Evolutionary conservation across 768 basidiomycete species (phyloP).

Genomic region (Suillus luteus): DNA sequence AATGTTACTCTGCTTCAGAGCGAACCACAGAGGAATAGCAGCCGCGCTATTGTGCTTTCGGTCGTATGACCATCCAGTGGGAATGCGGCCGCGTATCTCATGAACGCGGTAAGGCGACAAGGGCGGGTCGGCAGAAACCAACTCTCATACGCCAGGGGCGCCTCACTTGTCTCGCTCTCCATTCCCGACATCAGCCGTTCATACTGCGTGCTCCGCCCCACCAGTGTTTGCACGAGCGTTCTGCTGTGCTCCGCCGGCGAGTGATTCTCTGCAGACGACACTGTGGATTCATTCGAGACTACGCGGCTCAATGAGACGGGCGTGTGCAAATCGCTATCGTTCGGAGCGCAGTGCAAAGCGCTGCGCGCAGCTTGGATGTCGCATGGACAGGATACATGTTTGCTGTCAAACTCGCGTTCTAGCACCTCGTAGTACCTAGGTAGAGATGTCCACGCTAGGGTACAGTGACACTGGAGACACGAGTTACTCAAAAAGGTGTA

Average conservation of each 20-base stretch:
- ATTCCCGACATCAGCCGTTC: constrained; percentile 89
- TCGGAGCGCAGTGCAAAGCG: too few species aligned
- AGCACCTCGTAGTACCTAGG: constrained; percentile 65
- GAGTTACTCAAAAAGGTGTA: neutral
- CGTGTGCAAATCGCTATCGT: constrained; percentile 2
- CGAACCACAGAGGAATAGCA: constrained; percentile 50
- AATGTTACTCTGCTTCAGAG: constrained; percentile 48
- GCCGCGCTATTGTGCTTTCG: constrained; percentile 36
- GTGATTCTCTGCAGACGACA: constrained; percentile 34
- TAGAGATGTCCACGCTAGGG: constrained; percentile 75
- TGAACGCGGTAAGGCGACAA: constrained; percentile 45
- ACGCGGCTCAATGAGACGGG: constrained; percentile 24
- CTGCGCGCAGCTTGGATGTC: constrained; percentile 17
- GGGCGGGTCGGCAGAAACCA: neutral
- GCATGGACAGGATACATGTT: constrained; percentile 47
- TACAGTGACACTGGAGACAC: constrained; percentile 69
- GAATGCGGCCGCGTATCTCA: constrained; percentile 36
- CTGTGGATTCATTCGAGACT: constrained; percentile 31
- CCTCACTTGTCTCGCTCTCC: constrained; percentile 80
- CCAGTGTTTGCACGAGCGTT: constrained; percentile 28
- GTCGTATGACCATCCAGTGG: constrained; percentile 40
- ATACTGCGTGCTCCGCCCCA: constrained; percentile 54
- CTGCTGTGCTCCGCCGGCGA: constrained; percentile 16
- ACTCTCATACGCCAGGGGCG: constrained; percentile 61
- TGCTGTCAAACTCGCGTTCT: constrained; percentile 14